These are phyloP conservation scores for Coemansia brasiliensis DNA, from an alignment of 192 early-diverging fungal species.

Conservation along the genomic window DNA sequence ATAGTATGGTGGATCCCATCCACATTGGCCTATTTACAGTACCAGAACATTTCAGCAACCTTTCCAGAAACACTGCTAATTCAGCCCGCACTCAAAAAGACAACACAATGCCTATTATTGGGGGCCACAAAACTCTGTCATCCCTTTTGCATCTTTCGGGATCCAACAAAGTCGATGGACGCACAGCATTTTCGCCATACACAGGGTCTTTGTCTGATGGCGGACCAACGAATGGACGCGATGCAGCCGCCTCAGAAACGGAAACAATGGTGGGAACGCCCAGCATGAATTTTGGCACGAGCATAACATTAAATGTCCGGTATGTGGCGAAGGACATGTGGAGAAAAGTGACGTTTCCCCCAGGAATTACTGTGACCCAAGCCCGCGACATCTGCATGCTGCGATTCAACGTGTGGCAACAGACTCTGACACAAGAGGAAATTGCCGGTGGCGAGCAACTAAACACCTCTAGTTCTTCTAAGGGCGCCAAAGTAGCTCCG, in stretches of 20 bases:
- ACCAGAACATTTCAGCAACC: conserved; percentile 44
- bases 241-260: conserved; percentile 2
- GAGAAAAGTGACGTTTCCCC: conserved; percentile 53
- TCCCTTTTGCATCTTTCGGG: conserved; percentile 42
- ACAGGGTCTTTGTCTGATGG: conserved; percentile 32
- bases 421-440: conserved; percentile 22
- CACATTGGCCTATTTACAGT: conserved; percentile 44
- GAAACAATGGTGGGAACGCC: conserved; percentile 11
- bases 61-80: conserved; percentile 18
- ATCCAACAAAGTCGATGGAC: conserved; percentile 32
- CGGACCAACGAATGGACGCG: not conserved
- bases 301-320: conserved; percentile 50
- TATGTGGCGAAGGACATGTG: conserved; percentile 58
- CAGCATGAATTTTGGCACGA: conserved; percentile 31
- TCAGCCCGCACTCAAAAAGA: conserved; percentile 15
- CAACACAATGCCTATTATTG: conserved; percentile 46
- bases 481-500: not conserved
- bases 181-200: conserved; percentile 42
- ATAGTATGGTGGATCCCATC: conserved; percentile 49
- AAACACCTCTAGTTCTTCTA: not conserved
- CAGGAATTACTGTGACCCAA: conserved; percentile 55
- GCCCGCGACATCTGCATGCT: conserved; percentile 58
- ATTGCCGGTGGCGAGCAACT: not conserved
- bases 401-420: conserved; percentile 58
- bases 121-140: conserved; percentile 46